Evolutionary conservation across 176 grass and related monocot genomes (phyloP), one percentile per base, ranked within the genome.

Genomic region (Canna indica): DNA sequence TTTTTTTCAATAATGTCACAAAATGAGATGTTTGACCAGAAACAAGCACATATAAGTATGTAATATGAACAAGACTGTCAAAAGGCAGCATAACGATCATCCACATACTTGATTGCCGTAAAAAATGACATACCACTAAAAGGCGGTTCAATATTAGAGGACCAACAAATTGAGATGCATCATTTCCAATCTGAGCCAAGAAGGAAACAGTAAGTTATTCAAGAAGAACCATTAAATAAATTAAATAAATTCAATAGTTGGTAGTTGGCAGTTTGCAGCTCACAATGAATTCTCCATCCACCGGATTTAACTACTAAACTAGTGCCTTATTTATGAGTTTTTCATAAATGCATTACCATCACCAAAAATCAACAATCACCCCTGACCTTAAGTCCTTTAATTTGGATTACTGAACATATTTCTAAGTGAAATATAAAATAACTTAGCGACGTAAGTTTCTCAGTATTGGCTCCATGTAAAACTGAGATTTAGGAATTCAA

Each of bases 111-210:
- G 79, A 68, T 27, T 80, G 2, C 64, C 38, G 78, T 56, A 13
- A 73, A 69, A 76, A 14, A 76, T 59, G 71, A 67, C 74, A 69
- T 83, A 93, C 94, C 76, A 82, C 77, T 83, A 99, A 93, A 46
- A 93, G 74, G 1, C 84, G 77, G 66, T 85, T 99, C 72, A 99
- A 81, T 73, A 99, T 27, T n/a, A 85, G 44, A 54, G 94, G 94
- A 42, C 94, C 94, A 71, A 99, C 89, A 87, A 97, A 97, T 71
- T 97, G 94, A 77, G 94, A 90, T 80, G 82, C 84, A 64, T 93
- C 94, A 84, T 99, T 99, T 22, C 89, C 89, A 82, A 99, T 93
- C 94, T 99, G 75, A 76, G 66, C 52, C 45, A 25, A 44, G 46
- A 16, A 29, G 30, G 64, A 69, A 69, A 69, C 57, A 59, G 5